Base-by-base conservation (phyloP, 2,329 filamentous ascomycete genomes). In the Tolypocladium paradoxum region DNA sequence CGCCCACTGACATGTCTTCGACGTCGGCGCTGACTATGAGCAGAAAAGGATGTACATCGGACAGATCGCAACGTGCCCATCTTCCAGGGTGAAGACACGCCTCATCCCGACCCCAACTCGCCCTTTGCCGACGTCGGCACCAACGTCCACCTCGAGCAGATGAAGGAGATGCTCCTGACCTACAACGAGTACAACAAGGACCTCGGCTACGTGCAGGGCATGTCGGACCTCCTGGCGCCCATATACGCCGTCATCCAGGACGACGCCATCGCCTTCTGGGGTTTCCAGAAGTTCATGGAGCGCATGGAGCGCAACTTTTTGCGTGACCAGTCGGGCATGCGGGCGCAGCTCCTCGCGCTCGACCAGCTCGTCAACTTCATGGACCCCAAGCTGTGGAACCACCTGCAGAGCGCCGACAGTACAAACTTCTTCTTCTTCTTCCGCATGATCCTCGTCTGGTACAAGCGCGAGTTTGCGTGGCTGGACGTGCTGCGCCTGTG, bases 361-460 rank as follows among this genome's bases (percentile, higher is more conserved):
- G 91, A 99, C 65, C 90, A 99, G 59, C 84, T 99, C 1, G 90
- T 97, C 14, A 90, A 95, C 65, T 88, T 99, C 54, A 91, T 99
- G 83, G 93, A 99, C 60, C 93, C 95, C 0, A 88, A 90, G 65
- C 82, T 99, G 8, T 97, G 96, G 70, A 77, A 88, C 2, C 93
- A 99, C 62, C 81, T 99, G 0, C 83, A 95, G 68, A 84, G 81
- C 18, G 88, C 91, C 22, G 95, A 99, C 63, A 95, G 88, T 64
- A 99, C 93, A 27, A 99, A 99, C 68, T 99, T 99, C 71, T 99
- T 99, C 72, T 99, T 99, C 76, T 97, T 99, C 76, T 99, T 97
- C 81, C 88, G 93, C 55, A 97, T 97, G 93, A 77, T 99, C 35
- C 77, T 99, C 1, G 93, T 99, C 11, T 99, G 93, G 93, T 99